These are phyloP conservation scores for Diospyros lotus DNA, from an alignment of 148 eudicot genomes.

Conservation along the genomic window DNA sequence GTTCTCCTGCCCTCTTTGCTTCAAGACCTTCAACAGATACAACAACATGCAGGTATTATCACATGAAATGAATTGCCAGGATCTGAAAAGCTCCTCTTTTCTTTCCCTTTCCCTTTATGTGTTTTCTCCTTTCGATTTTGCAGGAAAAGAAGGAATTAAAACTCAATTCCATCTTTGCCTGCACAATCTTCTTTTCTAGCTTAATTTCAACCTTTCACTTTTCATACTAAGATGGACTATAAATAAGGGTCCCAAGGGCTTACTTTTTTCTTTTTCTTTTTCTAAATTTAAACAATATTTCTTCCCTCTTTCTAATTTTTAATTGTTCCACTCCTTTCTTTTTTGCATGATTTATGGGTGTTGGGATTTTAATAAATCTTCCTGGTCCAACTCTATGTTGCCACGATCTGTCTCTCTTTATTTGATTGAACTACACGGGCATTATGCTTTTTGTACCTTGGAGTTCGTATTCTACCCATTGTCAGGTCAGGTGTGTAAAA, in stretches of 20 bases:
- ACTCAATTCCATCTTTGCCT: slow-evolving; percentile 16
- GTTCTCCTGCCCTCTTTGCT: slow-evolving; percentile 94
- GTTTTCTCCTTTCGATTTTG: slow-evolving; percentile 22
- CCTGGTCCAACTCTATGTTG: slow-evolving; percentile 28
- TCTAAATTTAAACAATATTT: slow-evolving; percentile 4
- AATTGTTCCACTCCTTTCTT: neutral
- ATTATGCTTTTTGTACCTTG: slow-evolving; percentile 59
- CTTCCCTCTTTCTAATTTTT: neutral
- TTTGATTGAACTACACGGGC: slow-evolving; percentile 77
- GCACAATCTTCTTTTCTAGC: slow-evolving; percentile 30
- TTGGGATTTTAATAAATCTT: slow-evolving; percentile 45
- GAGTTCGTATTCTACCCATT: slow-evolving; percentile 43
- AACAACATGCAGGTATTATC: slow-evolving; percentile 83
- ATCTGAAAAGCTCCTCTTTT: slow-evolving; percentile 6
- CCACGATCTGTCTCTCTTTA: slow-evolving; percentile 32
- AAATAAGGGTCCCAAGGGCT: slow-evolving; percentile 13
- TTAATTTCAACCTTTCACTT: slow-evolving; percentile 45
- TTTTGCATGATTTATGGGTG: slow-evolving; percentile 25
- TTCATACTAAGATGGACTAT: slow-evolving; percentile 15
- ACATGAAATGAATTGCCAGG: neutral
- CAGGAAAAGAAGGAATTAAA: slow-evolving; percentile 19
- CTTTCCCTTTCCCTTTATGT: neutral
- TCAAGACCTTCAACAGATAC: slow-evolving; percentile 89
- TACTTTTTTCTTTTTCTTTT: slow-evolving; percentile 11
- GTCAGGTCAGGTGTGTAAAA: slow-evolving; percentile 27